These are phyloP conservation scores for Leccinum uliginosum DNA, from an alignment of 768 basidiomycete species.

Conservation along the genomic window DNA sequence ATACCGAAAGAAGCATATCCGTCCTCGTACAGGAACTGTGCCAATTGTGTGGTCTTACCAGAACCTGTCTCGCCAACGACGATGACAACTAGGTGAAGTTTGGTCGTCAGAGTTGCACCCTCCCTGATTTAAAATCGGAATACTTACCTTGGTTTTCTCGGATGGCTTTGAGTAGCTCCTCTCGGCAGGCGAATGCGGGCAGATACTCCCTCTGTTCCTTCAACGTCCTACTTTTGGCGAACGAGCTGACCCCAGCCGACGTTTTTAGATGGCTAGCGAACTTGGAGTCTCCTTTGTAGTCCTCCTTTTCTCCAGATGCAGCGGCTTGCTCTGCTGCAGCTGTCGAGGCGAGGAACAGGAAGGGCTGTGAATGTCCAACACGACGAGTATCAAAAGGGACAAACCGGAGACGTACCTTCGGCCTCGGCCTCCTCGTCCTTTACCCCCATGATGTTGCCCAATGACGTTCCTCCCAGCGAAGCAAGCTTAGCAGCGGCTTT, in stretches of 20 bases:
- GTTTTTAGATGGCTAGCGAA: constrained; percentile 93
- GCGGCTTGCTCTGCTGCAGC: constrained; percentile 48
- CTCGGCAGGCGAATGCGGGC: constrained; percentile 95
- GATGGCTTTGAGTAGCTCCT: constrained; percentile 82
- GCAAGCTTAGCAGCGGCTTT: constrained; percentile 97
- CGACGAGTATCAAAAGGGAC: constrained; percentile 32
- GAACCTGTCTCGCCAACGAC: constrained; percentile 99
- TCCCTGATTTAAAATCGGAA: not conserved
- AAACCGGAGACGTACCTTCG: constrained; percentile 59
- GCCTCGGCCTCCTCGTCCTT: constrained; percentile 92
- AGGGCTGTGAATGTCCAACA: constrained; percentile 78
- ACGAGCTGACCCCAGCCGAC: constrained; percentile 71
- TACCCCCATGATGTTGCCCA: constrained; percentile 98
- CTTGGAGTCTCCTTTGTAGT: constrained; percentile 92
- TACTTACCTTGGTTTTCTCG: constrained; percentile 89
- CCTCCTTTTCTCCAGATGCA: constrained; percentile 52
- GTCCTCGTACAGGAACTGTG: constrained; percentile 96
- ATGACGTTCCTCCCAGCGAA: constrained; percentile 81
- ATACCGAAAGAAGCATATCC: constrained; percentile 89
- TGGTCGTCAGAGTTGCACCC: not conserved
- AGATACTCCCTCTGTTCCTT: constrained; percentile 96
- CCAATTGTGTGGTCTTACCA: constrained; percentile 95
- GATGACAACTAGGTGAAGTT: constrained; percentile 61
- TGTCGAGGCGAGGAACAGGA: constrained; percentile 37
- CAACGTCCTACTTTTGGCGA: constrained; percentile 76